Conservation (phyloP, 2,329 filamentous ascomycete genomes). For the Phialemoniopsis sp. region DNA sequence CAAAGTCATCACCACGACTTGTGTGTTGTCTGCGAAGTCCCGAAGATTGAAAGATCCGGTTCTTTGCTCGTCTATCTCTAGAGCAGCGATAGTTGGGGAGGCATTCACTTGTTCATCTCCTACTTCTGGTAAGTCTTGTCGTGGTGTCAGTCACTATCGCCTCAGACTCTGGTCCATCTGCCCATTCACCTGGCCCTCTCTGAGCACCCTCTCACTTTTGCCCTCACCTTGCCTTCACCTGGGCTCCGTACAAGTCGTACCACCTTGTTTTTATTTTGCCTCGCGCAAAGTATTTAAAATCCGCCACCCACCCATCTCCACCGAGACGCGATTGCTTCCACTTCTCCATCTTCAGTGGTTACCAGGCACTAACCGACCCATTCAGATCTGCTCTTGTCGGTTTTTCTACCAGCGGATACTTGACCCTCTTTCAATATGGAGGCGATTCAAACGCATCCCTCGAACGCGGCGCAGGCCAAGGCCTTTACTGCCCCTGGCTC, state of each 20-base stretch:
- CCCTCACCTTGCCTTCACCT: too few relatives aligned
- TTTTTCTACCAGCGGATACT: neutral
- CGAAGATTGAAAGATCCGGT: constrained; percentile 23
- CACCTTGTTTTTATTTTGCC: too few relatives aligned
- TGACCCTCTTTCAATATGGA: constrained; percentile 60
- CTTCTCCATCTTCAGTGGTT: too few relatives aligned
- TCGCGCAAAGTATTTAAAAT: too few relatives aligned
- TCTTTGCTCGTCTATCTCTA: constrained; percentile 11
- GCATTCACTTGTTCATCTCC: constrained; percentile 99
- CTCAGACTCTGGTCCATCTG: neutral
- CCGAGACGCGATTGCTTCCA: too few relatives aligned
- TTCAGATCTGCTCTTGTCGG: constrained; percentile 8
- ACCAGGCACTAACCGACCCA: too few relatives aligned
- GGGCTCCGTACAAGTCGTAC: too few relatives aligned
- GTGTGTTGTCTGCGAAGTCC: neutral
- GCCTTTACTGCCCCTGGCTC: constrained; percentile 91
- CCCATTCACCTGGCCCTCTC: constrained; percentile 11
- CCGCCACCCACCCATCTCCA: too few relatives aligned
- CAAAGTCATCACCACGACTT: neutral
- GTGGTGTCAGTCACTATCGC: constrained; percentile 29
- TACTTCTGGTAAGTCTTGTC: constrained; percentile 55
- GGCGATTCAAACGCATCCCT: constrained; percentile 84
- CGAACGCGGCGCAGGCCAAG: constrained; percentile 89
- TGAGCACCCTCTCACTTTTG: too few relatives aligned
- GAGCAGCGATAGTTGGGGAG: constrained; percentile 60